Percentiles rank a stretch among this genome's conserved stretches.
phyloP scores from a whole-genome alignment of 2,329 filamentous ascomycete genomes.

The Paecilomyces fulvus region DNA sequence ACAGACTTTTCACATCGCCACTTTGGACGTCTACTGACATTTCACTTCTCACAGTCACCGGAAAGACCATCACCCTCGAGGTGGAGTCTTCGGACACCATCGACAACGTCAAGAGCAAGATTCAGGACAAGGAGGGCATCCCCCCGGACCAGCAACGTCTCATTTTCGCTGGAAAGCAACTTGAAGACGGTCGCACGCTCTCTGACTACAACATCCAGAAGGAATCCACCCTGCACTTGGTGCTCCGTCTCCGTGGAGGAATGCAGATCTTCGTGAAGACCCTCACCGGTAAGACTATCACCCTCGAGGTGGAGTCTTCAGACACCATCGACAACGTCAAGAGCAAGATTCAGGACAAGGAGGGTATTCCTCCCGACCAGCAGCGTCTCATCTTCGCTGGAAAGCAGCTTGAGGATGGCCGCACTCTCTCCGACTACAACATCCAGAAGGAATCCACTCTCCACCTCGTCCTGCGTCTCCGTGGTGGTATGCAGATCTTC shows the following conservation, averaged over 20 bases:
- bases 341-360: conserved; percentile 96
- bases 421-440: conserved; percentile 86
- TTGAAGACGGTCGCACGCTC: conserved; percentile 49
- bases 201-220: conserved; percentile 52
- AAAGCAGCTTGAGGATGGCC: conserved; percentile 92
- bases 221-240: conserved; percentile 62
- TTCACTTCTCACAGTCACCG: conserved; percentile 43
- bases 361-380: conserved; percentile 92
- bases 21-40: conserved; percentile 18
- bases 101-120: conserved; percentile 52
- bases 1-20: conserved; percentile 9
- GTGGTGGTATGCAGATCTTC: conserved; percentile 63
- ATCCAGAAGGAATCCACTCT: conserved; percentile 90
- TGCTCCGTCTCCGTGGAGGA: conserved; percentile 62
- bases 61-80: conserved; percentile 48
- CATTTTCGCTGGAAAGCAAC: conserved; percentile 51
- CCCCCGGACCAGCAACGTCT: conserved; percentile 51
- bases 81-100: conserved; percentile 41
- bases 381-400: conserved; percentile 94
- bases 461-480: conserved; percentile 76
- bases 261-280: conserved; percentile 59
- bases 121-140: conserved; percentile 53
- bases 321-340: conserved; percentile 97
- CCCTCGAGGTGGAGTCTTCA: conserved; percentile 58
- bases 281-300: conserved; percentile 56